Evolutionary conservation across 805 yeast genomes (phyloP), one percentile per base, ranked within the genome.

Genomic region (Suhomyces xylopsoci): DNA sequence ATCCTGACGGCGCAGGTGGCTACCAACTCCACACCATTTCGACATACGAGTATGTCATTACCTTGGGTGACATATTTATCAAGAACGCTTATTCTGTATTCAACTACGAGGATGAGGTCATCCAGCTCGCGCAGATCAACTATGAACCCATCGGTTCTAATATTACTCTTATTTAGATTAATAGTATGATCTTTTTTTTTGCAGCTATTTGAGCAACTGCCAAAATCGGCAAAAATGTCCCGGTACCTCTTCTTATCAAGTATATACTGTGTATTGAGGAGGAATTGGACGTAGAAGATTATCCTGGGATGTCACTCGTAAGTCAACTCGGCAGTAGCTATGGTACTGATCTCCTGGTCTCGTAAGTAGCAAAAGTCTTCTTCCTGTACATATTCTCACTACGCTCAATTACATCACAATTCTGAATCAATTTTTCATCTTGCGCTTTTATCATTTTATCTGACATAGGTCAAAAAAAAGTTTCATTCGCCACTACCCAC

Each of bases 61-160:
- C 65, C 52, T 69, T 69, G 7, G 68, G 62, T 51, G 63, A 64
- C 58, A 38, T 38, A 9, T 65, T 67, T 56, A 61, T 66, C 47
- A 59, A 66, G 40, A 55, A 54, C 34, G 63, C 64, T 22, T 66
- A 67, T 55, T 45, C 62, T 2, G 68, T 67, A 20, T 64, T 60
- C 52, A 55, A 65, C 51, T 59, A 64, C 51, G 68, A 66, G 19
- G 62, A 61, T 50, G 55, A 59, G 49, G 53, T 56, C 34, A 53
- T 65, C 12, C 58, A 65, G 6, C 48, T 66, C 53, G 70, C 69
- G 8, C 67, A 62, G 48, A 56, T 52, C 34, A 57, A 57, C 17
- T 5, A 32, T 8, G 24, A 9, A 17, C 22, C 20, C 42, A 38
- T 5, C 9, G 24, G 24, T 19, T 38, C 42, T n/a, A 38, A 38